A percentile compares a stretch with the other conserved stretches of the same genome.
Evolutionary conservation across 2,329 filamentous ascomycete genomes (phyloP).

Genomic region (Colletotrichum lini): DNA sequence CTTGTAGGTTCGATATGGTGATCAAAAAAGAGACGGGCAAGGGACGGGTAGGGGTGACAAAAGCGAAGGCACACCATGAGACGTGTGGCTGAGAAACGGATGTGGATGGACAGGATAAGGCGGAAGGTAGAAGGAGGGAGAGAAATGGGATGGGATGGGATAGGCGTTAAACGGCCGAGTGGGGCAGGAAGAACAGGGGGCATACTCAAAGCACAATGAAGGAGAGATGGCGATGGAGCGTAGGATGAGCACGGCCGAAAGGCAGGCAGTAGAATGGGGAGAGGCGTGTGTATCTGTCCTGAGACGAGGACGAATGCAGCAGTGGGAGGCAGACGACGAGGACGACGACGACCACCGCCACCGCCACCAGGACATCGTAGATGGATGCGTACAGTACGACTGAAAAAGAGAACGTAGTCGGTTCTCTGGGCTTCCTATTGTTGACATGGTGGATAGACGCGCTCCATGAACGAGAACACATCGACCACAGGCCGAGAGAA

Average conservation of each 20-base stretch:
- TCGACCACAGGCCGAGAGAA: no score
- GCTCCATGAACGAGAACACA: no score
- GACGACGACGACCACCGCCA: not conserved
- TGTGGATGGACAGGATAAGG: conserved; percentile 4
- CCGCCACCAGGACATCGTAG: not conserved
- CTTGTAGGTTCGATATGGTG: not conserved
- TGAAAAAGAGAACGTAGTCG: not conserved
- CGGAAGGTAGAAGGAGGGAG: not conserved
- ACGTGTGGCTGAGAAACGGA: conserved; percentile 4
- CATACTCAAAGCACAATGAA: not conserved
- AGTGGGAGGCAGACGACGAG: not conserved
- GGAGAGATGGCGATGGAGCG: conserved; percentile 20
- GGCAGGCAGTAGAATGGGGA: conserved; percentile 1
- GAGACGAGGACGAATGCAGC: not conserved
- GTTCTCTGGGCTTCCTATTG: not conserved
- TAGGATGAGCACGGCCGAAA: conserved; percentile 2
- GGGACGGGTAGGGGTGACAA: not conserved
- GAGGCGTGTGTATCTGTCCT: not conserved
- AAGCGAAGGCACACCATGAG: not conserved
- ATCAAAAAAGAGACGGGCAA: conserved; percentile 7
- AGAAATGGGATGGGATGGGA: conserved; percentile 1
- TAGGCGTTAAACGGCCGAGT: conserved; percentile 10
- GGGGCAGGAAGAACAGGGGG: not conserved
- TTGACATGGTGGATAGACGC: not conserved
- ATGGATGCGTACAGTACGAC: not conserved